A percentile compares a stretch with the other conserved stretches of the same genome.
Evolutionary conservation across 768 basidiomycete genomes (phyloP).

Genomic region (Brasilioporus rufonigricans): DNA sequence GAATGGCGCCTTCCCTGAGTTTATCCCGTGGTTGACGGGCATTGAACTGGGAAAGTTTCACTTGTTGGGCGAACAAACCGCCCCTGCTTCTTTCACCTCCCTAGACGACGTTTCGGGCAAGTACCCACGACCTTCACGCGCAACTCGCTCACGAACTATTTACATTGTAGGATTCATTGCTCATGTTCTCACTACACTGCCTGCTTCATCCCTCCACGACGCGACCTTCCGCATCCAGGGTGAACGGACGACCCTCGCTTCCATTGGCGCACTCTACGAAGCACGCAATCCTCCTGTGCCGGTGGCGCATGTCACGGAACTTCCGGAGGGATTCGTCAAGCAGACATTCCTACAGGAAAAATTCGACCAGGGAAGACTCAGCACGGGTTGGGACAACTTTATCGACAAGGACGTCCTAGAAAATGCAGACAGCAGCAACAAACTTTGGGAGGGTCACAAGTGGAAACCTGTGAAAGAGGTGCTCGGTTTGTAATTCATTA

Average conservation of each 20-base stretch:
- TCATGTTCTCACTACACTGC: slow-evolving; percentile 32
- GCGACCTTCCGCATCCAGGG: slow-evolving; percentile 37
- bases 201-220: slow-evolving; percentile 25
- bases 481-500: slow-evolving; percentile 19
- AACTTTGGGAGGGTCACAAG: slow-evolving; percentile 30
- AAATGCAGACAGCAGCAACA: slow-evolving; percentile 31
- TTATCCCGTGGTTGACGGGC: slow-evolving; percentile 30
- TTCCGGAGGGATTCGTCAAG: slow-evolving; percentile 30
- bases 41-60: slow-evolving; percentile 31
- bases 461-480: slow-evolving; percentile 25
- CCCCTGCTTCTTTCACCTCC: slow-evolving; percentile 30
- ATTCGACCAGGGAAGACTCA: slow-evolving; percentile 29
- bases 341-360: slow-evolving; percentile 31
- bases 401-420: slow-evolving; percentile 30
- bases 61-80: slow-evolving; percentile 34
- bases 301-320: slow-evolving; percentile 21
- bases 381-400: slow-evolving; percentile 35
- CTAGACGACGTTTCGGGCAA: slow-evolving; percentile 35
- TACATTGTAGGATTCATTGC: slow-evolving; percentile 34
- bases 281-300: slow-evolving; percentile 19
- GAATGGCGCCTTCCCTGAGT: slow-evolving; percentile 34
- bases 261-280: slow-evolving; percentile 30
- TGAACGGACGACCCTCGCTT: slow-evolving; percentile 27
- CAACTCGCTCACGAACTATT: slow-evolving; percentile 1
- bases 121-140: background rate